These are phyloP conservation scores for Barnettozyma hawaiiensis DNA, from an alignment of 1,139 yeast species.

Conservation along the genomic window DNA sequence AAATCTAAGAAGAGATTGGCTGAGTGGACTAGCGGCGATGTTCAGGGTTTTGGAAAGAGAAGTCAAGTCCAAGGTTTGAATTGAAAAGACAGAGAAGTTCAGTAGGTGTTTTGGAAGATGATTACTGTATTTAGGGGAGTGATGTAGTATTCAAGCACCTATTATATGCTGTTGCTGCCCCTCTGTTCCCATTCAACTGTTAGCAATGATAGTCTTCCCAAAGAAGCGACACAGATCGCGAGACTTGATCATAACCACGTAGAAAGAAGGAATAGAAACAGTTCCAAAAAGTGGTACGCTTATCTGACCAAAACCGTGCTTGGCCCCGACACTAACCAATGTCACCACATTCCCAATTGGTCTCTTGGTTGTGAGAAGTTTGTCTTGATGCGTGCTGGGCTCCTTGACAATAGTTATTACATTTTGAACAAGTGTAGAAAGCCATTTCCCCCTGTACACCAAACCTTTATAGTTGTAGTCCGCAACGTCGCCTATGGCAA, in stretches of 20 bases:
- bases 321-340: background rate
- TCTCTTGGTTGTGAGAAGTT: background rate
- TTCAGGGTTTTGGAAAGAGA: conserved; percentile 18
- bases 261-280: background rate
- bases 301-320: background rate
- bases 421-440: background rate
- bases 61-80: background rate
- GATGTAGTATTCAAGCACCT: too few relatives aligned
- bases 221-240: background rate
- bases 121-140: too few relatives aligned
- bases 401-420: background rate
- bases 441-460: conserved; percentile 1
- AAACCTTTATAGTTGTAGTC: conserved; percentile 16
- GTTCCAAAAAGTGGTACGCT: background rate
- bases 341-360: background rate
- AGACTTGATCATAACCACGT: background rate
- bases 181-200: too few relatives aligned
- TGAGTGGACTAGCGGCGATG: conserved; percentile 57
- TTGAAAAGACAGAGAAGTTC: too few relatives aligned
- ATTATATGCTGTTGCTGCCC: too few relatives aligned
- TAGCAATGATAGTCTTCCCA: background rate
- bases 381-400: background rate
- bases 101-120: background rate
- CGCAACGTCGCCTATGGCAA: conserved; percentile 25
- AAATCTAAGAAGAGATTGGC: conserved; percentile 47